Evolutionary conservation across 2,329 filamentous ascomycete species (phyloP).

Genomic region (Pezicula rhizophila): DNA sequence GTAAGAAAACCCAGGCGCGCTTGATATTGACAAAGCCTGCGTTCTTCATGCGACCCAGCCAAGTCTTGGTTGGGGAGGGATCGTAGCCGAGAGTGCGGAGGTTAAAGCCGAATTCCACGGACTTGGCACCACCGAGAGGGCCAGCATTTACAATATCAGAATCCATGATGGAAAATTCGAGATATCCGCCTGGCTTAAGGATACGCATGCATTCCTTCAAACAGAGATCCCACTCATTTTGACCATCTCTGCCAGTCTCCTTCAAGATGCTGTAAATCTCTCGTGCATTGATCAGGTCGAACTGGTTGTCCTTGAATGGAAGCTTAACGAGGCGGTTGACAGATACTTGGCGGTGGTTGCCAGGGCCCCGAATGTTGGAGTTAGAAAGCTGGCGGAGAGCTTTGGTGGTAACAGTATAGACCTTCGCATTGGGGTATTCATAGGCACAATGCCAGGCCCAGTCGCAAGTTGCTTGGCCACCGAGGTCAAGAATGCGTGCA

Average conservation of each 20-base stretch:
- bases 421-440: constrained; percentile 76
- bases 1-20: constrained; percentile 83
- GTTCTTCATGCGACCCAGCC: constrained; percentile 66
- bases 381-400: constrained; percentile 64
- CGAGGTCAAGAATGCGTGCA: constrained; percentile 75
- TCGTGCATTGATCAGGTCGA: constrained; percentile 86
- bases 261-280: constrained; percentile 83
- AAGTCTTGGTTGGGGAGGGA: constrained; percentile 73
- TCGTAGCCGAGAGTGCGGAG: constrained; percentile 89
- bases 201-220: constrained; percentile 83
- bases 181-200: constrained; percentile 80
- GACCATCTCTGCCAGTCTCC: constrained; percentile 56
- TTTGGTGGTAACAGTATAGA: constrained; percentile 82
- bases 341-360: constrained; percentile 79
- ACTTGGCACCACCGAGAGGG: constrained; percentile 70
- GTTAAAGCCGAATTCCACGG: constrained; percentile 86
- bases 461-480: constrained; percentile 77
- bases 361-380: constrained; percentile 71
- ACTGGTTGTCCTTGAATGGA: constrained; percentile 79
- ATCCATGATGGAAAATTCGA: constrained; percentile 88
- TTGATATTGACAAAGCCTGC: constrained; percentile 76
- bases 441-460: constrained; percentile 94
- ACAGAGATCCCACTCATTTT: constrained; percentile 84
- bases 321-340: constrained; percentile 73
- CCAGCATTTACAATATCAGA: constrained; percentile 85